Base-by-base conservation (phyloP, 2,329 filamentous ascomycete genomes). In the Exophiala calicioides region DNA sequence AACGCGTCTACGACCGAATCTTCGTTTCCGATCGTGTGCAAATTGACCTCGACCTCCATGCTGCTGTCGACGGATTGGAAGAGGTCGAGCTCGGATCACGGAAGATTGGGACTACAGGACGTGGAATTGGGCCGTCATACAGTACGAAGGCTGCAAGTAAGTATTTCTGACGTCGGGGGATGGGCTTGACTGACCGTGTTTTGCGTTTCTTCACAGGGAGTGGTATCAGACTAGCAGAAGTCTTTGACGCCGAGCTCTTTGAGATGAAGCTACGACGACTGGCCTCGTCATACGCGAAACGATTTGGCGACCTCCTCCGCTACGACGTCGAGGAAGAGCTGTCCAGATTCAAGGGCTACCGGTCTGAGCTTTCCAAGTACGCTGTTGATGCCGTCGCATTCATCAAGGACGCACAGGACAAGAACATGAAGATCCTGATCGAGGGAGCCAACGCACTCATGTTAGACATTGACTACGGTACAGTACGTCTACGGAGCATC, bases 391-490 rank as follows among this genome's bases (percentile, higher is more conserved):
- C 39, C 41, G 63, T 70, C 50, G 68, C 46, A 6, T 27, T 19
- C 3, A 30, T 38, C 15, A 45, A 41, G 19, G 36, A 34, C 31
- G 41, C 72, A 50, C 68, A 69, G 47, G 68, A 80, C 41, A 68
- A 81, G 38, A 71, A 76, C 53, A 73, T 80, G 60, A 75, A 75
- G 57, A 80, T 81, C 52, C 71, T 84, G 4, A 75, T 84, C 23
- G 81, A 84, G 64, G 80, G 80, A 39, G 80, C 80, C 38, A 82
- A 84, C 57, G 80, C 80, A 7, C 70, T 82, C 37, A 80, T 84
- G 74, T 73, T 84, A 49, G 80, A 84, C 54, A 65, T 74, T 49
- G 73, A 76, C 47, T 71, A 79, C 60, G 75, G 76, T 48, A 70
- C 72, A n/a, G n/a, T n/a, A n/a, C n/a, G n/a, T n/a, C n/a, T n/a